Percentiles rank a stretch among this genome's conserved stretches.
These are phyloP conservation scores for Davidsoniella virescens DNA, from an alignment of 2,329 filamentous ascomycete species.

Conservation along the genomic window DNA sequence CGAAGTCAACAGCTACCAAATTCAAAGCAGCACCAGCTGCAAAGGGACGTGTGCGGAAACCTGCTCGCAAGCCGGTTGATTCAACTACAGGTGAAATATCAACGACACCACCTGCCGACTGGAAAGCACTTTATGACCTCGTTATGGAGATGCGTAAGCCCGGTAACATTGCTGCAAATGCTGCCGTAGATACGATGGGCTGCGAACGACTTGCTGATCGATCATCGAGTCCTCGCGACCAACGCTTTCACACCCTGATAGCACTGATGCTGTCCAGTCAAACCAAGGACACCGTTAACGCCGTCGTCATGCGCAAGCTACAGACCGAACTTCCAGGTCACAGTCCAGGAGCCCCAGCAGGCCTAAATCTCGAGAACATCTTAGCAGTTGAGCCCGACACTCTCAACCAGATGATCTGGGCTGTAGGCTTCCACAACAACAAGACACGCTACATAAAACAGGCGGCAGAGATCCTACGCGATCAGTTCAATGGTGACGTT, in stretches of 20 bases:
- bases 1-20: not conserved
- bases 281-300: constrained; percentile 84
- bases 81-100: too few species aligned
- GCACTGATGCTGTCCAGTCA: constrained; percentile 83
- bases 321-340: constrained; percentile 53
- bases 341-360: constrained; percentile 26
- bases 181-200: constrained; percentile 94
- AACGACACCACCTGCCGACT: constrained; percentile 52
- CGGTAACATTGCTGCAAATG: constrained; percentile 44
- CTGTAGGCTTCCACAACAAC: constrained; percentile 88
- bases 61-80: constrained; percentile 25
- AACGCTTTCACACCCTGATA: constrained; percentile 72
- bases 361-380: constrained; percentile 61
- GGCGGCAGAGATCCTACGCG: constrained; percentile 54
- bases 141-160: constrained; percentile 59
- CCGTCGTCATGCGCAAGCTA: constrained; percentile 63
- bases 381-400: constrained; percentile 49
- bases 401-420: constrained; percentile 59
- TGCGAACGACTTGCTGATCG: constrained; percentile 59
- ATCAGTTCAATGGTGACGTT: constrained; percentile 59
- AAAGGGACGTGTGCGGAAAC: constrained; percentile 25
- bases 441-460: constrained; percentile 73
- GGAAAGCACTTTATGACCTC: constrained; percentile 65
- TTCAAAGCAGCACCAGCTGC: not conserved
- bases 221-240: constrained; percentile 33